Base-by-base conservation (phyloP, 352 stramenopile species). In the Thalassiosira exigua region DNA sequence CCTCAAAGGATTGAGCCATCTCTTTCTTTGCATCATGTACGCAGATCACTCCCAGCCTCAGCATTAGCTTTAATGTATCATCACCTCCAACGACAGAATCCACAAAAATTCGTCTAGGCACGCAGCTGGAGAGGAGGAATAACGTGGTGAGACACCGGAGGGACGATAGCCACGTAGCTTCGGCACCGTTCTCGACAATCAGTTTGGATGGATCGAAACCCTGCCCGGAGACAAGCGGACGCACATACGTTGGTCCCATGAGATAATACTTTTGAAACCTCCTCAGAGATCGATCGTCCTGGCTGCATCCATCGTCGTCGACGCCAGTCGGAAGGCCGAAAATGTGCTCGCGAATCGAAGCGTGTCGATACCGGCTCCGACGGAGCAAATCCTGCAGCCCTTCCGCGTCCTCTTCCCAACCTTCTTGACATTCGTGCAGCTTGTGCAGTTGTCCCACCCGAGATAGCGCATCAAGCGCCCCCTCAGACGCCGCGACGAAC, bases 11-110 rank as follows among this genome's bases (percentile, higher is more conserved):
- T 14, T 14, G 7, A 14, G 14, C 14, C 3, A 76, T 46, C 19
- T 65, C 32, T 14, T 42, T 14, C 54, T 79, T 60, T 19, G 53
- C 26, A 46, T 82, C 58, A 29, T 53, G 83, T 32, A 70, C 22
- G 72, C 82, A 83, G 1, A 84, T 72, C 0, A 91, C 12, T 22
- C 81, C 82, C 54, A 91, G 69, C 26, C 61, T 61, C 64, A 81
- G 33, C 41, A 91, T 26, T 19, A 88, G 48, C n/a, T 79, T 4
- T 3, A 90, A 46, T 19, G 74, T 78, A 21, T 81, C 53, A 24
- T 61, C n/a, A 30, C 75, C 79, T 21, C 80, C 54, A n/a, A 80
- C 24, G 14, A 84, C 22, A n/a, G 50, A 11, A 54, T 73, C 57
- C 24, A 72, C 11, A 50, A 90, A 69, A 2, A 69, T 29, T 32